Evolutionary conservation across 202 grass and related monocot genomes (phyloP), one percentile per base, ranked within the genome.

Genomic region (Dendrocalamus latiflorus): DNA sequence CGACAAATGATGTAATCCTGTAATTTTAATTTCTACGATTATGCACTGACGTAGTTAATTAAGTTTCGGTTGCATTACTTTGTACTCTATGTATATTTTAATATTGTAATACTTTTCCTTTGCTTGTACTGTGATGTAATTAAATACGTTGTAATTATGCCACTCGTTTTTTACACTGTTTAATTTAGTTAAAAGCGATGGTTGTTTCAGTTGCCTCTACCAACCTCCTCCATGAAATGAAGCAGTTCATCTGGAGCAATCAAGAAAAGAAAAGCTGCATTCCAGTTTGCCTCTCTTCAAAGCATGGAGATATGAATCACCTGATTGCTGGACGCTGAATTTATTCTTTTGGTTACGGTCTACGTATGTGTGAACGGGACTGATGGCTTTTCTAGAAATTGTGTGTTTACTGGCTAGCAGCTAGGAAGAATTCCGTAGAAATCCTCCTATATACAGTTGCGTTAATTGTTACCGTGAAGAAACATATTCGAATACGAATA

Each of bases 251-350:
- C n/a, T 65, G 74, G 74, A 74, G 67, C 68, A 53, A 79, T 71
- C 68, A 71, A 76, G 53, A 41, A 65, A 83, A 26, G 10, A 55
- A 55, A 76, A 50, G 63, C 25, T 71, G 60, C n/a, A 50, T 44
- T 33, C 45, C 68, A 36, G 17, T 58, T 87, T 90, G 75, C 38
- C 44, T 86, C 15, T 63, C 68, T 90, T 80, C 53, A 49, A 87
- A 86, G 68, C 64, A 15, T 79, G 53, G 79, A 47, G 60, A 17
- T 24, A 25, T 50, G 39, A 26, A 83, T 68, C 14, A 61, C 44
- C 24, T 25, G 39, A 55, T 55, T 25, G 34, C 20, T 24, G 74
- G 44, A 47, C 10, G 4, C 24, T 48, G 53, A 71, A 60, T 70
- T 43, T 70, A 76, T 75, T 63, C 69, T 25, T 85, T 80, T 44